phyloP scores from a whole-genome alignment of 2,329 filamentous ascomycete genomes.

The Botrytis deweyae region DNA sequence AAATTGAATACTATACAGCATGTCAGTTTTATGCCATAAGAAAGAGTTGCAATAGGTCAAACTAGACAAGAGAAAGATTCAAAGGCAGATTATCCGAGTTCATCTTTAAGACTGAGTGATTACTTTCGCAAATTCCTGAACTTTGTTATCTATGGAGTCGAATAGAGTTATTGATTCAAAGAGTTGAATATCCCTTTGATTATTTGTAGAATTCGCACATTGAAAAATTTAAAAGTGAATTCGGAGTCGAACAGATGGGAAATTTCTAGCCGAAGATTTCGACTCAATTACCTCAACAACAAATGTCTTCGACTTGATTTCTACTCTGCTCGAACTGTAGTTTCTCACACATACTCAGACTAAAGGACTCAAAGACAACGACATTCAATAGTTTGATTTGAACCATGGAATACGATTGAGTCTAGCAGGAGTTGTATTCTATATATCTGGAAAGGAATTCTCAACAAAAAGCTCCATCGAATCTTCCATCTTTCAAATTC shows the following conservation, averaged over 20 bases:
- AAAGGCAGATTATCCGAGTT: background rate
- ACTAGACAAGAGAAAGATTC: background rate
- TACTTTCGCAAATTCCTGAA: background rate
- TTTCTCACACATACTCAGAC: rapidly evolving
- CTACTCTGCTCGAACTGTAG: background rate
- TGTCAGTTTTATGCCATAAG: background rate
- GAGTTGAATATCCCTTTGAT: background rate
- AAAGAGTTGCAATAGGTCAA: background rate
- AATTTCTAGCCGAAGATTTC: background rate
- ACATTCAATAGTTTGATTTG: background rate
- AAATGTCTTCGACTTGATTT: background rate
- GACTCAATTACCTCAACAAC: background rate
- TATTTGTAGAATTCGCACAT: background rate
- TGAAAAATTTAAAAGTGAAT: background rate
- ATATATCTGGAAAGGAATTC: background rate
- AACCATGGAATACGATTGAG: background rate
- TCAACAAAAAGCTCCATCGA: background rate
- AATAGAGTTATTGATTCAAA: background rate
- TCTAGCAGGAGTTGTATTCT: background rate
- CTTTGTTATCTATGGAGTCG: background rate
- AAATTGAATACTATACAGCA: rapidly evolving
- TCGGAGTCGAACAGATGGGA: too few relatives aligned
- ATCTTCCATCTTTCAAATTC: background rate
- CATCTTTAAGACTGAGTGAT: background rate
- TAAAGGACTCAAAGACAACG: background rate